These are phyloP conservation scores for Eucalyptus coolabah DNA, from an alignment of 345 rosid genomes.

Conservation along the genomic window DNA sequence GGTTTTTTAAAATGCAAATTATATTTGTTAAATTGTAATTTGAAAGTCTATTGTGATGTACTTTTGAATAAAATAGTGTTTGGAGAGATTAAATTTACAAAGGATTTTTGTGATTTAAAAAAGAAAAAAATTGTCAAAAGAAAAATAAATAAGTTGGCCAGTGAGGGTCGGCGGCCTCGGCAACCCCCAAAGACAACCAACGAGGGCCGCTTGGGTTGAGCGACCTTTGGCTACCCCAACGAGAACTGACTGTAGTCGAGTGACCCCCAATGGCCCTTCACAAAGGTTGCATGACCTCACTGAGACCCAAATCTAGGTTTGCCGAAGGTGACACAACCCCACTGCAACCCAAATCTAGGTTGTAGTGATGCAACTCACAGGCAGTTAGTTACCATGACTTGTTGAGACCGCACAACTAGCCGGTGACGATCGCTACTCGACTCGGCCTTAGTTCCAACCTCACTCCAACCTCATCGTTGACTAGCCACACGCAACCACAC, in stretches of 20 bases:
- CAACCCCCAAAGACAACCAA: fast-evolving
- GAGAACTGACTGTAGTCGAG: fast-evolving
- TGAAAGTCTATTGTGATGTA: no score
- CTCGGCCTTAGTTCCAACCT: fast-evolving
- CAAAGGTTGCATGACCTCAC: no score
- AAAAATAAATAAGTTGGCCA: no score
- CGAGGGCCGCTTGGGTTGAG: fast-evolving
- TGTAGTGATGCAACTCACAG: fast-evolving
- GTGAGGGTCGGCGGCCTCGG: fast-evolving
- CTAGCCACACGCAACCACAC: fast-evolving
- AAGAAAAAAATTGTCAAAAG: no score
- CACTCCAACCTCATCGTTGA: fast-evolving
- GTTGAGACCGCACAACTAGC: fast-evolving
- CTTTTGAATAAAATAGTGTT: no score
- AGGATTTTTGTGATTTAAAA: no score
- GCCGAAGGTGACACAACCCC: fast-evolving
- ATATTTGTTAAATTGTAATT: no score
- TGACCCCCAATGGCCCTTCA: fast-evolving
- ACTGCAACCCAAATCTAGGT: no score
- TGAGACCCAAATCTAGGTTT: fast-evolving
- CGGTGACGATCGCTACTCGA: fast-evolving
- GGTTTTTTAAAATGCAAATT: no score
- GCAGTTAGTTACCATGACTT: fast-evolving
- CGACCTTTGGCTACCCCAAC: fast-evolving
- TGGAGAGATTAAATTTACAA: no score